Conservation (phyloP, 352 stramenopile genomes). For the Phytophthora tentaculata region DNA sequence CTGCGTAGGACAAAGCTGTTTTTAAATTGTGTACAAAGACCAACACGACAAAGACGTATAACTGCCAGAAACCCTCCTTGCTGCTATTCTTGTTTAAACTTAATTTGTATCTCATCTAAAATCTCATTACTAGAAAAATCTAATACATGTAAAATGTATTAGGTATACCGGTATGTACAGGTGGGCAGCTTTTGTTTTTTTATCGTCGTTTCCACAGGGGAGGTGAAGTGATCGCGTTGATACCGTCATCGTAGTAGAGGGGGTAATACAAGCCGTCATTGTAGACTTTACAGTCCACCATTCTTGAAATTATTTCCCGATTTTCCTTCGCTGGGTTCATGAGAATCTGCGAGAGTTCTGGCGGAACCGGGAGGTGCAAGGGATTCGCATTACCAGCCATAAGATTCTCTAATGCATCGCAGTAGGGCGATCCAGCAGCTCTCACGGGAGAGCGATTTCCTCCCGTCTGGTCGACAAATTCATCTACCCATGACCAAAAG, state of each 20-base stretch:
- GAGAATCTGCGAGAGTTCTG: slow-evolving; percentile 15
- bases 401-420: slow-evolving; percentile 8
- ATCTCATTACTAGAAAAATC: too few relatives aligned
- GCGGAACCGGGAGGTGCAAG: slow-evolving; percentile 5
- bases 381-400: background rate
- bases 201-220: background rate
- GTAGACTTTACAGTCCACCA: background rate
- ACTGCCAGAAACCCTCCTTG: background rate
- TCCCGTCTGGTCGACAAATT: background rate
- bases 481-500: slow-evolving; percentile 18
- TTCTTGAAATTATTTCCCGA: slow-evolving; percentile 5
- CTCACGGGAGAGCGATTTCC: background rate
- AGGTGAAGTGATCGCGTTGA: slow-evolving; percentile 15
- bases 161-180: background rate
- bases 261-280: slow-evolving; percentile 6
- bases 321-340: slow-evolving; percentile 17
- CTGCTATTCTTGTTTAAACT: too few relatives aligned
- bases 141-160: too few relatives aligned
- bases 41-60: background rate
- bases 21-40: background rate
- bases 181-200: background rate
- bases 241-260: slow-evolving; percentile 20
- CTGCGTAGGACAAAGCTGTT: background rate
- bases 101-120: too few relatives aligned
- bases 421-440: slow-evolving; percentile 18